Conservation (phyloP, 495 filamentous ascomycete genomes). For the Jackrogersella multiformis region DNA sequence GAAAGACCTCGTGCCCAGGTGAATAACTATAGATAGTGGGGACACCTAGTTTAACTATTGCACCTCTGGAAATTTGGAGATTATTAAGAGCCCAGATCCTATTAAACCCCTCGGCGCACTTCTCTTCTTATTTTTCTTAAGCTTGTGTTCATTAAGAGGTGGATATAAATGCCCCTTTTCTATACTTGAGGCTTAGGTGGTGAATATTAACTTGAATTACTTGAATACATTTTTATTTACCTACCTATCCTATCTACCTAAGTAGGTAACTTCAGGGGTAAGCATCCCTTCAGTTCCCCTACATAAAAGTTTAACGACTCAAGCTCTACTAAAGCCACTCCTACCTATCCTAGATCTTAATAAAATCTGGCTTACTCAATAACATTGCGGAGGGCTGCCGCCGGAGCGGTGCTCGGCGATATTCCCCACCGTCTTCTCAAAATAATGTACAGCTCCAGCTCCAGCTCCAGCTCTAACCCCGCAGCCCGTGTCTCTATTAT, state of each 20-base stretch:
- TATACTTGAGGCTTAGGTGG: not conserved
- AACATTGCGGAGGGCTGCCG: slow-evolving; percentile 35
- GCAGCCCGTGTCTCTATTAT: slow-evolving; percentile 80
- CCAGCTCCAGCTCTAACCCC: slow-evolving; percentile 63
- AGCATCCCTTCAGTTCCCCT: not conserved
- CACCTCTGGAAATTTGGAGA: slow-evolving; percentile 24
- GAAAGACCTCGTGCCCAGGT: not conserved
- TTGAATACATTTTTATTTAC: no score
- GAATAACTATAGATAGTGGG: slow-evolving; percentile 6
- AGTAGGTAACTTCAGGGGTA: not conserved
- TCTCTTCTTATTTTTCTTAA: not conserved
- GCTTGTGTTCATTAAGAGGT: not conserved
- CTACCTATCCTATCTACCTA: no score
- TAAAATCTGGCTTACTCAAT: slow-evolving; percentile 49
- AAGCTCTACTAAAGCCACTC: slow-evolving; percentile 1
- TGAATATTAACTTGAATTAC: slow-evolving; percentile 3
- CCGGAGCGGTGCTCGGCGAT: slow-evolving; percentile 47
- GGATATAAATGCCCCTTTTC: not conserved
- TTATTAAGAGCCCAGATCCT: slow-evolving; percentile 25
- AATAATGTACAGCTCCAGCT: no score
- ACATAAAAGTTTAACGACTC: slow-evolving; percentile 19
- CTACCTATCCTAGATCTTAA: not conserved
- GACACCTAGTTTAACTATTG: slow-evolving; percentile 18
- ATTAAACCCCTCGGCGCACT: slow-evolving; percentile 6
- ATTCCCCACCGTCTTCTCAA: slow-evolving; percentile 54